Percentiles rank a stretch among this genome's conserved stretches.
These are phyloP conservation scores for Gossypium schwendimanii DNA, from an alignment of 441 rosid species.

Conservation along the genomic window DNA sequence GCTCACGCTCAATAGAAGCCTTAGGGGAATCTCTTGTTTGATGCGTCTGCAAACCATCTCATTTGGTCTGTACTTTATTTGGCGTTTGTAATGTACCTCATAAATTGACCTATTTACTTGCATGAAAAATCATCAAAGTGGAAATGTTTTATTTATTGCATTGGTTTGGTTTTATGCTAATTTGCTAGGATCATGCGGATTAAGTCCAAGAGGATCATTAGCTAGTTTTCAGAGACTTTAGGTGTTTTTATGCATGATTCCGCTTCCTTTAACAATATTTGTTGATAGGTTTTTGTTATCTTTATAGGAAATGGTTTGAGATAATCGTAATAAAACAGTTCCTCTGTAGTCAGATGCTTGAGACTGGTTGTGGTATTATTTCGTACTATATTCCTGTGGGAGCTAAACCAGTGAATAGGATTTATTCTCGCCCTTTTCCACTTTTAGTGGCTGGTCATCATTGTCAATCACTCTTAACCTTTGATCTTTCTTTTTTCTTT, in stretches of 20 bases:
- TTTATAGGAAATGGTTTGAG: neutral
- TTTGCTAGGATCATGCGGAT: neutral
- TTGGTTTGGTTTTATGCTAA: neutral
- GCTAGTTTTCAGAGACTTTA: neutral
- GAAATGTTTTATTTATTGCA: neutral
- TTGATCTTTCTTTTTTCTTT: constrained; percentile 13
- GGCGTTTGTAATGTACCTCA: neutral
- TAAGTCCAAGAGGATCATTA: neutral
- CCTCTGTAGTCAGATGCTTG: neutral
- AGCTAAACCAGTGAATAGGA: constrained; percentile 1
- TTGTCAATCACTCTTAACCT: constrained; percentile 7
- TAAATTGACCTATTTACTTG: neutral
- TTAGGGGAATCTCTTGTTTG: neutral
- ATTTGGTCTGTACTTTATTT: neutral
- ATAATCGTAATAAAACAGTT: neutral
- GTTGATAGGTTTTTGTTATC: neutral
- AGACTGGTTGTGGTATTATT: neutral
- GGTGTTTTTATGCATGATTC: neutral
- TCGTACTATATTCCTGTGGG: neutral
- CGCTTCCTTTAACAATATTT: neutral
- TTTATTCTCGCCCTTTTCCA: neutral
- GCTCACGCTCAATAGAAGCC: neutral
- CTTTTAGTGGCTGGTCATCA: neutral
- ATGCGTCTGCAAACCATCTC: neutral
- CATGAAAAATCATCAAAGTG: neutral